Base-by-base conservation (phyloP, 1,139 yeast genomes). In the Lodderomyces metapsilosis region DNA sequence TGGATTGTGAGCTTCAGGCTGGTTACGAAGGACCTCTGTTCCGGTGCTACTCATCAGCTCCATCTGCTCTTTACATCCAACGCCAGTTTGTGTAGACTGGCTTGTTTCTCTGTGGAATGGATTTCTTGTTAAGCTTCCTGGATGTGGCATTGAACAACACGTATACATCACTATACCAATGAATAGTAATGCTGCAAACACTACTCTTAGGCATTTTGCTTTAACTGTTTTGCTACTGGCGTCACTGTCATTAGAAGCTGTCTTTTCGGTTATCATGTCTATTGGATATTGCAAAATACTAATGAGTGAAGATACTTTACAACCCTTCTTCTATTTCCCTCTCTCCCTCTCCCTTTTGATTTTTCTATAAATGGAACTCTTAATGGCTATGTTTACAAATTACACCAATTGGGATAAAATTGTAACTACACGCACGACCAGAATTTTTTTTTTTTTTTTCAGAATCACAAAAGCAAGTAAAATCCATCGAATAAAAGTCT, bases 311-410 rank as follows among this genome's bases (percentile, higher is more conserved):
- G n/a, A n/a, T n/a, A n/a, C n/a, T n/a, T n/a, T n/a, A n/a, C n/a
- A n/a, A n/a, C n/a, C n/a, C n/a, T n/a, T n/a, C n/a, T n/a, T n/a
- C n/a, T n/a, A n/a, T n/a, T n/a, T 13, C n/a, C 7, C 32, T 28
- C 32, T 16, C 6, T 9, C 18, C n/a, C n/a, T 12, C 30, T 7
- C 32, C 32, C 32, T 18, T 15, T 28, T 13, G 12, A 25, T 6
- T 8, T 6, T 28, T 13, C 32, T 28, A 28, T 28, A 28, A 28
- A 28, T 28, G 32, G 32, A 28, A 28, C 15, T 15, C 18, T 28
- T 15, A 28, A 28, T 28, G 32, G 17, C 32, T 28, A 15, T 28
- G 32, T 28, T 28, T 28, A 28, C 32, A 28, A 28, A 28, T 5
- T 28, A 15, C 18, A 28, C 32, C 18, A 16, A 15, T 15, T 28